Base-by-base conservation (phyloP, 1,139 yeast species). In the Kurtzmaniella quercitrusa region DNA sequence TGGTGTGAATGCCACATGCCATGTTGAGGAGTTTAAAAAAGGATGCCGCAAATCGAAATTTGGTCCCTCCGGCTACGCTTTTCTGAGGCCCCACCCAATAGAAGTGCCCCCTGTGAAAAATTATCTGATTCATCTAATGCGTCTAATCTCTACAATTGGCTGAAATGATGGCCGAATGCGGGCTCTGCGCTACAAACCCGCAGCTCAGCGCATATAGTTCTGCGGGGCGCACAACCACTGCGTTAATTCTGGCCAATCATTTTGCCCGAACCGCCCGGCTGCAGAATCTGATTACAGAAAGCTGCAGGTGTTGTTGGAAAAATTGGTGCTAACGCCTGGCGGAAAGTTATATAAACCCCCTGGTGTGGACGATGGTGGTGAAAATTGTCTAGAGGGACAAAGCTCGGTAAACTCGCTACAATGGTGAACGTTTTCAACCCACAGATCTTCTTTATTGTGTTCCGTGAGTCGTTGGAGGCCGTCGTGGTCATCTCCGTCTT, bases 401-500 rank as follows among this genome's bases (percentile, higher is more conserved):
- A 31, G 18, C 36, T 16, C 18, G 18, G 36, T 31, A 14, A 31
- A 31, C 18, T 31, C 16, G 18, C 18, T 16, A 41, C 16, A 31
- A 65, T 68, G 72, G 69, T 59, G 42, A 51, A 64, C 60, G 79
- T 77, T 41, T 78, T 78, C 56, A 78, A 75, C 62, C 81, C 75
- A 33, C 77, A 75, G 54, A 68, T 78, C 51, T 91, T 90, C 69
- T 90, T 91, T 69, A 85, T 91, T 56, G 89, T 89, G 47, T 79
- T 91, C 56, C 81, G 98, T 68, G 98, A 91, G 68, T 74, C 95
- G 1, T 73, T 91, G 50, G 98, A 91, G 70, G 96, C 96, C 41
- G 78, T 90, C 41, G 81, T 91, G 48, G 90, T 91, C 50, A 85
- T 91, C 46, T 88, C 98, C 2, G 96, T 91, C 41, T 75, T 91